Evolutionary conservation across 1,284 basidiomycete species (phyloP), one percentile per base, ranked within the genome.

Genomic region (Rhodotorula sp.): DNA sequence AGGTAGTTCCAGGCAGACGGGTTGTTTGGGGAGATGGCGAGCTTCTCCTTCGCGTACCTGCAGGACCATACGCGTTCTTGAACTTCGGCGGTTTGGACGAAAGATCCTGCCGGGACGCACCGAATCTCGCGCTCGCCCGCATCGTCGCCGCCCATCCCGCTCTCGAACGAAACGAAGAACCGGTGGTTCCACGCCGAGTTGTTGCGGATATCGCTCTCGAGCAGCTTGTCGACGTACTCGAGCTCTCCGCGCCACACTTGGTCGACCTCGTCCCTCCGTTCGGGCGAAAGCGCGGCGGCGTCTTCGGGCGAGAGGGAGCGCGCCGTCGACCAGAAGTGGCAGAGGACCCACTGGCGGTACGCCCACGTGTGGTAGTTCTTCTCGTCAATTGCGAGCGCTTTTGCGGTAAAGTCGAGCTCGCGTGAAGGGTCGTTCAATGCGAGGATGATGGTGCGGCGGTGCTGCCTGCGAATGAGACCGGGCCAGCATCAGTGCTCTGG

Each of bases 161-260:
- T 86, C 64, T 87, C 87, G 77, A 92, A 93, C n/a, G 90, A 86
- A 64, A 93, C 87, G 80, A 96, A 98, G 85, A 93, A 98, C 41
- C 96, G 88, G 84, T 98, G 97, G 80, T 96, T 93, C 96, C 96
- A 99, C 21, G 92, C 97, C 55, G 92, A 95, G 80, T 99, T 99
- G 81, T 99, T 99, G 77, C 95, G 83, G 52, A 96, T 85, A 81
- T 99, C 96, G 34, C 85, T 82, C 10, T 84, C 84, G 42, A 98
- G 81, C 84, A 97, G 86, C 67, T 82, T 80, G 74, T 94, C 90
- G 64, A 91, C 87, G 81, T 91, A 97, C 42, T 85, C 85, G 25
- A 90, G 82, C 82, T 98, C 96, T 19, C 85, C 86, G 1, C 80
- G 82, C 94, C 95, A 97, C 54, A 95, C 80, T 53, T 82, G 82